These are phyloP conservation scores for Hymenotorrendiella dingleyae DNA, from an alignment of 2,329 filamentous ascomycete genomes.

Conservation along the genomic window DNA sequence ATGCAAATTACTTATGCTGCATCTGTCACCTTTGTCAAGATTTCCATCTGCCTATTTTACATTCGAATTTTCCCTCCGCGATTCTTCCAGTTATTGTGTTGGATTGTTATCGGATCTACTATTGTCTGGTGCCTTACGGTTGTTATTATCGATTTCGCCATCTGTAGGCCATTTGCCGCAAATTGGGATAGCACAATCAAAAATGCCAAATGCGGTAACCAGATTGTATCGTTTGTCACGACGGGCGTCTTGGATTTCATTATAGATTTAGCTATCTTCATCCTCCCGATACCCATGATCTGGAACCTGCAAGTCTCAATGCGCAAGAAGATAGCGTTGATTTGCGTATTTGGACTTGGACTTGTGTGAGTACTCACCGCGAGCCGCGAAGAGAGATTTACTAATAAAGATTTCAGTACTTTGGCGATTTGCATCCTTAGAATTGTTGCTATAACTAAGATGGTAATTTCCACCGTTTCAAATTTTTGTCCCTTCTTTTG, in stretches of 20 bases:
- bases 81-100: neutral
- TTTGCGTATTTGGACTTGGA: conserved; percentile 7
- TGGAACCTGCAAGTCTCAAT: conserved; percentile 28
- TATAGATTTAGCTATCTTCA: conserved; percentile 24
- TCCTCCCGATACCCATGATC: conserved; percentile 33
- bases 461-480: too few relatives aligned
- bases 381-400: neutral
- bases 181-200: conserved; percentile 5
- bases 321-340: conserved; percentile 2
- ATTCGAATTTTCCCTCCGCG: conserved; percentile 6
- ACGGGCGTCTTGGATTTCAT: conserved; percentile 4
- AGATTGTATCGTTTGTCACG: conserved; percentile 11
- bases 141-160: neutral
- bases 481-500: too few relatives aligned
- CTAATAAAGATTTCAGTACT: neutral
- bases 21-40: conserved; percentile 14
- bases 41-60: conserved; percentile 26
- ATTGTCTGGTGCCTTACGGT: neutral
- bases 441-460: conserved; percentile 1
- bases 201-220: conserved; percentile 3
- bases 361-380: neutral
- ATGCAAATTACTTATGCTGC: too few relatives aligned
- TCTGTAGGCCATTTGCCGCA: conserved; percentile 3
- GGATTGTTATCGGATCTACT: conserved; percentile 4
- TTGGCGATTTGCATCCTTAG: conserved; percentile 3